These are phyloP conservation scores for Sporisorium graminicola DNA, from an alignment of 1,284 basidiomycete genomes.

Conservation along the genomic window DNA sequence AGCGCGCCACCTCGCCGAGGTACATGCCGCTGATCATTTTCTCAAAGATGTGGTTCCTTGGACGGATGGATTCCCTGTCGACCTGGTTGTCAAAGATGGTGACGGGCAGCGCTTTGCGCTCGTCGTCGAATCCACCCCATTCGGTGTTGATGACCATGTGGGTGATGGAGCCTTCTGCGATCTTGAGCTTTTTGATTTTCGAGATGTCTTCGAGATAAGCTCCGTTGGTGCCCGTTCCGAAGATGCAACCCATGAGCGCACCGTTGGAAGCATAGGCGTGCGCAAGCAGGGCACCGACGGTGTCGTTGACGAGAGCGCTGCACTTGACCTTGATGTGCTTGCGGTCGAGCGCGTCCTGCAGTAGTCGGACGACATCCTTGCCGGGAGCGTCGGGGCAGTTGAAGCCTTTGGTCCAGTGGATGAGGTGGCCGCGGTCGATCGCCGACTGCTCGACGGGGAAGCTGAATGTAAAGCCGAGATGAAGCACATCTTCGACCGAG, in stretches of 20 bases:
- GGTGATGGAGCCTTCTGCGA: constrained; percentile 29
- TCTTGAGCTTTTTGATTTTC: constrained; percentile 80
- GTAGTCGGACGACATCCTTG: constrained; percentile 88
- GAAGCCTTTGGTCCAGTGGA: constrained; percentile 70
- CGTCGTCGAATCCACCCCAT: constrained; percentile 73
- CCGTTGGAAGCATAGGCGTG: constrained; percentile 90
- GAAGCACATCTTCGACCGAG: constrained; percentile 58
- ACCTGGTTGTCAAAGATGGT: constrained; percentile 94
- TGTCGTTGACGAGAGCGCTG: constrained; percentile 93
- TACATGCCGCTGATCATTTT: constrained; percentile 99
- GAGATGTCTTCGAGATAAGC: constrained; percentile 90
- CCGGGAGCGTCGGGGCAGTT: constrained; percentile 77
- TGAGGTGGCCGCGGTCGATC: constrained; percentile 84
- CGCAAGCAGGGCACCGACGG: constrained; percentile 92
- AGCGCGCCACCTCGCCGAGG: constrained; percentile 91
- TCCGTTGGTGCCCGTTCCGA: constrained; percentile 98
- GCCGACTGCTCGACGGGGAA: constrained; percentile 94
- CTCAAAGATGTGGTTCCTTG: constrained; percentile 92
- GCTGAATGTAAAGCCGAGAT: constrained; percentile 81
- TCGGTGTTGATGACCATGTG: constrained; percentile 96
- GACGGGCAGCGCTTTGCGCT: constrained; percentile 84
- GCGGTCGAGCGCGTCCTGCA: constrained; percentile 92
- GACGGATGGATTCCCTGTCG: constrained; percentile 93
- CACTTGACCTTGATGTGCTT: constrained; percentile 94
- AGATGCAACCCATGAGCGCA: constrained; percentile 85